Conservation (phyloP, 345 rosid genomes). For the Cardamine resedifolia region DNA sequence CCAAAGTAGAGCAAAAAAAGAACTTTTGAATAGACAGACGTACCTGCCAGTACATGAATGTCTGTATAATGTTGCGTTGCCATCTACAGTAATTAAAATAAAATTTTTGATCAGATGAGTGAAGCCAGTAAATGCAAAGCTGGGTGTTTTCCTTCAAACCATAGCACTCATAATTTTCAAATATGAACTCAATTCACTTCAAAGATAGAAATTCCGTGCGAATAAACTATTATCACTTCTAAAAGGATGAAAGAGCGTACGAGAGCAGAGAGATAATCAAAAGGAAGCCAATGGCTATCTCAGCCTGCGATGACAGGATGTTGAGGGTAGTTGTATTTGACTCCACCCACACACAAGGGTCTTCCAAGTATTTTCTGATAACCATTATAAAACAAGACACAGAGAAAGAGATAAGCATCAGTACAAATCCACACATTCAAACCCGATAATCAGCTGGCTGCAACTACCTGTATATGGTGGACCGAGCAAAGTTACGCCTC, state of each 20-base stretch:
- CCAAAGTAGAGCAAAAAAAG: background rate
- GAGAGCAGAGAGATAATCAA: constrained; percentile 74
- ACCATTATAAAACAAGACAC: constrained; percentile 28
- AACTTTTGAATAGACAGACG: constrained; percentile 7
- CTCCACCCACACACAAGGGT: constrained; percentile 95
- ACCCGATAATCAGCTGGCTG: constrained; percentile 12
- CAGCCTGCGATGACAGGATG: constrained; percentile 88
- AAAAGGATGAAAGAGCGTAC: constrained; percentile 43
- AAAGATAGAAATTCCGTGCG: background rate
- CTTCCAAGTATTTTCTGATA: constrained; percentile 86
- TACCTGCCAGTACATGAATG: constrained; percentile 99
- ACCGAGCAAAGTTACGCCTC: constrained; percentile 74
- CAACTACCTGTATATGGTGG: constrained; percentile 80
- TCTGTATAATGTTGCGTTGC: constrained; percentile 95
- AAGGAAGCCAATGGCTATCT: constrained; percentile 89
- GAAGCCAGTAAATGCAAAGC: background rate
- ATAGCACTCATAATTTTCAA: background rate
- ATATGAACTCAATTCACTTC: background rate
- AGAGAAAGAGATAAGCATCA: background rate
- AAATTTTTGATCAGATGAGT: constrained; percentile 8
- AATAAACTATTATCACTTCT: background rate
- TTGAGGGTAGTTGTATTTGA: constrained; percentile 79
- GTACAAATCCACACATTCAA: constrained; percentile 19
- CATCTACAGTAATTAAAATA: constrained; percentile 56
- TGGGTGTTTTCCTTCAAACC: background rate